Evolutionary conservation across 352 stramenopile genomes (phyloP).

Genomic region (Pythium pyrilobum): DNA sequence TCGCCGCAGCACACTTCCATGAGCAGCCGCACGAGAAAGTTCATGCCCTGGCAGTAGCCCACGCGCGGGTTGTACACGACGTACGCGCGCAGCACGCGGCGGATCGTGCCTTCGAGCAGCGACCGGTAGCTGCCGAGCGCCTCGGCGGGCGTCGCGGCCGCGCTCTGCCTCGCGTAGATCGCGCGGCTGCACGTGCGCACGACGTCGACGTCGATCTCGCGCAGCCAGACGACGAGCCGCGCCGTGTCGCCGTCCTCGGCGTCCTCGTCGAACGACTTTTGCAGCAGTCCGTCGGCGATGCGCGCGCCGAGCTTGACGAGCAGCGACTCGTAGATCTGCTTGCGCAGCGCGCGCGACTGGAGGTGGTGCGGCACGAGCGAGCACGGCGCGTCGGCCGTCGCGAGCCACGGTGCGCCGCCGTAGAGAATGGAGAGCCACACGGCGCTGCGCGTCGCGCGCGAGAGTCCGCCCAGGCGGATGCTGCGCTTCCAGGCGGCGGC

Average conservation of each 20-base stretch:
- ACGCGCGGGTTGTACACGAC: constrained; percentile 77
- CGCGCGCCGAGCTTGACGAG: constrained; percentile 47
- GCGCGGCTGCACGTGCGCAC: constrained; percentile 62
- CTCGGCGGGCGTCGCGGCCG: not conserved
- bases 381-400: constrained; percentile 16
- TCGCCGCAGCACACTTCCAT: constrained; percentile 46
- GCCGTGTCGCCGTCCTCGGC: constrained; percentile 36
- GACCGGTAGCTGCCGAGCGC: constrained; percentile 12
- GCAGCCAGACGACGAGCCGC: constrained; percentile 63
- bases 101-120: constrained; percentile 56
- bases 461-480: constrained; percentile 51
- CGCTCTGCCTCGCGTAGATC: constrained; percentile 26
- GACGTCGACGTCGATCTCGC: constrained; percentile 81
- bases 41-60: constrained; percentile 88
- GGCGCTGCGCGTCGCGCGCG: constrained; percentile 33
- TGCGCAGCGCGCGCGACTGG: constrained; percentile 27
- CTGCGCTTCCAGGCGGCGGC: constrained; percentile 72
- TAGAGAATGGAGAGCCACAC: constrained; percentile 70
- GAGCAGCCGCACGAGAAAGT: constrained; percentile 72
- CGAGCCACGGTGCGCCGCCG: constrained; percentile 42
- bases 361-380: constrained; percentile 32
- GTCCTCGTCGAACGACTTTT: constrained; percentile 30
- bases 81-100: constrained; percentile 73
- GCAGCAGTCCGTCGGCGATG: constrained; percentile 26
- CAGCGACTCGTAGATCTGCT: constrained; percentile 63